These are phyloP conservation scores for Saprolegnia diclina DNA, from an alignment of 352 stramenopile genomes.

Conservation along the genomic window DNA sequence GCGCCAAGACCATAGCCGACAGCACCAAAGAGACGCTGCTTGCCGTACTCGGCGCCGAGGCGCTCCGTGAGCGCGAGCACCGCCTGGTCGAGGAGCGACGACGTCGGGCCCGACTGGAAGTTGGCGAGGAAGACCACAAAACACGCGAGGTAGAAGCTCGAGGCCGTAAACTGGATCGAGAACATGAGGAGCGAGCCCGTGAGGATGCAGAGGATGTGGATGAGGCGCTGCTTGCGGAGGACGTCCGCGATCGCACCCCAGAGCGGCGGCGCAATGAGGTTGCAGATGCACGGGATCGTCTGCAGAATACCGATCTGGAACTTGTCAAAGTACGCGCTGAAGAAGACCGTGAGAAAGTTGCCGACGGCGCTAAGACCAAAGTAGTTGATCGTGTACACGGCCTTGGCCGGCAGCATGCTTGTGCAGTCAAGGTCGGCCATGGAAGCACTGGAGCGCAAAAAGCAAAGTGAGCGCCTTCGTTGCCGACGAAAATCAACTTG, in stretches of 20 bases:
- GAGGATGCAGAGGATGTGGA: constrained; percentile 40
- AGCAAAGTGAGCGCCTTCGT: not conserved
- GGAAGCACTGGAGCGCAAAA: not conserved
- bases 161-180: constrained; percentile 38
- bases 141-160: constrained; percentile 41
- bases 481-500: constrained; percentile 8
- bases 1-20: constrained; percentile 39
- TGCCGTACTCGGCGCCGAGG: constrained; percentile 43
- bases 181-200: constrained; percentile 45
- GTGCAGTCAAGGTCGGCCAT: not conserved
- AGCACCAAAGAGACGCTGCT: constrained; percentile 45
- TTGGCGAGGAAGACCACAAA: constrained; percentile 43
- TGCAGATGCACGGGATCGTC: constrained; percentile 42
- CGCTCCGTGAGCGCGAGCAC: constrained; percentile 37
- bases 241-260: constrained; percentile 42
- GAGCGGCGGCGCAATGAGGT: constrained; percentile 37
- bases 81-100: constrained; percentile 39
- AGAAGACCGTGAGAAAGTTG: constrained; percentile 26
- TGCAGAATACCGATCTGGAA: constrained; percentile 41
- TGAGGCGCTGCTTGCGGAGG: constrained; percentile 39
- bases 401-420: constrained; percentile 19
- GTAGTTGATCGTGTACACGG: constrained; percentile 22
- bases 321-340: constrained; percentile 44
- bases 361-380: constrained; percentile 19
- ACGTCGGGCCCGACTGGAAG: constrained; percentile 42